Base-by-base conservation (phyloP, 352 stramenopile species). In the Globisporangium lucens region DNA sequence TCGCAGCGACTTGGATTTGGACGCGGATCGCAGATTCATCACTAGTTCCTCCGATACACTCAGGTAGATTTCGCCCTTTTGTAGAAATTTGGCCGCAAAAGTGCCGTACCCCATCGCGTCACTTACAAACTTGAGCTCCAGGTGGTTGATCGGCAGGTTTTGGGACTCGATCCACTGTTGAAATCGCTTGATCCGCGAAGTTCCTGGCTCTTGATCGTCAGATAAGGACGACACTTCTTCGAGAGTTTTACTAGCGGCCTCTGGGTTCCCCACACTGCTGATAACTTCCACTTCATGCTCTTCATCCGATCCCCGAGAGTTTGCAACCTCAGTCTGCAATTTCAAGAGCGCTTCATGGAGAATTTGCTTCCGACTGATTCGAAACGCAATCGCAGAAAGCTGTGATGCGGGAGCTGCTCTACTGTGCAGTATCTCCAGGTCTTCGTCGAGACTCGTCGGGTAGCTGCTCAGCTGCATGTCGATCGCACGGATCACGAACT, bases 11-110 rank as follows among this genome's bases (percentile, higher is more conserved):
- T 56, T 30, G 13, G 79, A 91, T 4, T 73, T 71, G 1, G 79
- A 56, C 20, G 91, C 89, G 2, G 84, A 92, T 13, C 74, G 52
- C 4, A 75, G 57, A 46, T 91, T 80, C 82, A 98, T 94, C 46
- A 96, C 79, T 29, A 78, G 38, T 36, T 80, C 55, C 0, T 77
- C 30, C 0, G 90, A 89, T 2, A 98, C 74, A n/a, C 75, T 82
- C 36, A 98, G 69, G 73, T 98, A 98, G 9, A 82, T 30, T 5
- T 97, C 81, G 43, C 79, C 79, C 0, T 66, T 53, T 9, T 69
- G 30, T 0, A 98, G 67, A 4, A 68, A 12, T 46, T 89, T 85
- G 10, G 74, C 77, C 35, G 85, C 82, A 49, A 96, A 82, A 1
- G 84, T 75, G 8, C 89, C 89, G 41, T 85, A 92, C 13, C 90